These are phyloP conservation scores for Fusarium udum DNA, from an alignment of 2,329 filamentous ascomycete genomes.

Conservation along the genomic window DNA sequence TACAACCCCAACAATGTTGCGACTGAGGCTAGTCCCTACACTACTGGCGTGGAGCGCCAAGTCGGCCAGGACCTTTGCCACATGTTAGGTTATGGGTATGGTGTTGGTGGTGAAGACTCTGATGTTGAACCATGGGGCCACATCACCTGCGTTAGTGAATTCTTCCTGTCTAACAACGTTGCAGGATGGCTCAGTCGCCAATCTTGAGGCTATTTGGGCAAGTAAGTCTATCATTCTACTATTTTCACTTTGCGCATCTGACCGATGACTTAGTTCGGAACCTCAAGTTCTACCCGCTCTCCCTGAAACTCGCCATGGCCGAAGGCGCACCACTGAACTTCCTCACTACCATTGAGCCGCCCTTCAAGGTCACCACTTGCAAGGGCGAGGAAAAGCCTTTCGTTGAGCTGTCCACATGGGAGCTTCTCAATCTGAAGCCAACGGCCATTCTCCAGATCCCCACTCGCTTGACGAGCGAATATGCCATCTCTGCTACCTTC, in stretches of 20 bases:
- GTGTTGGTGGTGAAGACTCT: neutral
- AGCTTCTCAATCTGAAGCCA: neutral
- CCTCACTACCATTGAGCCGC: neutral
- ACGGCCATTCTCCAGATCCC: neutral
- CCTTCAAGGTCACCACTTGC: neutral
- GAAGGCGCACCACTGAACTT: neutral
- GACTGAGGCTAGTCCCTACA: neutral
- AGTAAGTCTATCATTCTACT: accelerated
- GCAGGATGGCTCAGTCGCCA: neutral
- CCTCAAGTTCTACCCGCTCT: neutral
- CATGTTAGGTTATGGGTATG: neutral
- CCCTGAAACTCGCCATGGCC: neutral
- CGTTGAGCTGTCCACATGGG: neutral
- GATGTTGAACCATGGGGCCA: neutral
- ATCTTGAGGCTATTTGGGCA: neutral
- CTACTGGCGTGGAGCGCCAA: neutral
- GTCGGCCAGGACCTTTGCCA: neutral
- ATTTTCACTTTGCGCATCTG: accelerated
- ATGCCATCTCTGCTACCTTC: neutral
- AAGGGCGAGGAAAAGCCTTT: neutral
- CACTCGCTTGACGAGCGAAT: neutral
- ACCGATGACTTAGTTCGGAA: neutral
- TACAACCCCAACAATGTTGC: neutral
- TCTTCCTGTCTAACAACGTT: neutral
- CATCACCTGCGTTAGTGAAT: neutral